Evolutionary conservation across 169 alveolate genomes (phyloP).

Genomic region (Plasmodium relictum): DNA sequence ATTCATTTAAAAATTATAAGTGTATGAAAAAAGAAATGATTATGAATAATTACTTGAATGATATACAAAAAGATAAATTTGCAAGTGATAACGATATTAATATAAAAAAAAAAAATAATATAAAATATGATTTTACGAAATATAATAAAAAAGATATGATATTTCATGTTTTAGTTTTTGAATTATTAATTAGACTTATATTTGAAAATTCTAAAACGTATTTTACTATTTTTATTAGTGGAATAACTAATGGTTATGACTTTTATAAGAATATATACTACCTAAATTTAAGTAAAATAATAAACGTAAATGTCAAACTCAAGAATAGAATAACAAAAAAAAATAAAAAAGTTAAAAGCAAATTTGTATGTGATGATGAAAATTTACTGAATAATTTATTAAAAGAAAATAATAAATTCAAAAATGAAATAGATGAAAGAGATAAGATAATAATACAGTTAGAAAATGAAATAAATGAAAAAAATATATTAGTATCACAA

Average conservation of each 20-base stretch:
- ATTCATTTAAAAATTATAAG: not conserved
- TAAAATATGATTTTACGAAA: not conserved
- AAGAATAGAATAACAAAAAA: not conserved
- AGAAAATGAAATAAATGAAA: constrained; percentile 35
- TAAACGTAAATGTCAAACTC: constrained; percentile 2
- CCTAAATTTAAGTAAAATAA: constrained; percentile 53
- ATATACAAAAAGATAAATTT: no score
- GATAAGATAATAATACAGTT: constrained; percentile 22
- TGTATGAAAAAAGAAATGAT: not conserved
- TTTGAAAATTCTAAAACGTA: constrained; percentile 64
- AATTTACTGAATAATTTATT: not conserved
- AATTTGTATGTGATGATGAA: not conserved
- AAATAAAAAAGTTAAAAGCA: not conserved
- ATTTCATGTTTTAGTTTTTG: constrained; percentile 56
- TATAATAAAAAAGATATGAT: constrained; percentile 48
- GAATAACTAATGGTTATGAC: constrained; percentile 21
- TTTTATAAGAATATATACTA: constrained; percentile 62
- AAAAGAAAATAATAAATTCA: constrained; percentile 33
- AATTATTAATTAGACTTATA: constrained; percentile 56
- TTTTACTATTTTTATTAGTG: constrained; percentile 54
- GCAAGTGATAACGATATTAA: not conserved
- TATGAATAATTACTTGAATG: not conserved
- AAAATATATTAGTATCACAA: constrained; percentile 10
- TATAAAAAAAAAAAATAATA: not conserved
- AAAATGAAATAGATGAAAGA: constrained; percentile 33